Evolutionary conservation across 768 basidiomycete genomes (phyloP).

Genomic region (Kwoniella europaea): DNA sequence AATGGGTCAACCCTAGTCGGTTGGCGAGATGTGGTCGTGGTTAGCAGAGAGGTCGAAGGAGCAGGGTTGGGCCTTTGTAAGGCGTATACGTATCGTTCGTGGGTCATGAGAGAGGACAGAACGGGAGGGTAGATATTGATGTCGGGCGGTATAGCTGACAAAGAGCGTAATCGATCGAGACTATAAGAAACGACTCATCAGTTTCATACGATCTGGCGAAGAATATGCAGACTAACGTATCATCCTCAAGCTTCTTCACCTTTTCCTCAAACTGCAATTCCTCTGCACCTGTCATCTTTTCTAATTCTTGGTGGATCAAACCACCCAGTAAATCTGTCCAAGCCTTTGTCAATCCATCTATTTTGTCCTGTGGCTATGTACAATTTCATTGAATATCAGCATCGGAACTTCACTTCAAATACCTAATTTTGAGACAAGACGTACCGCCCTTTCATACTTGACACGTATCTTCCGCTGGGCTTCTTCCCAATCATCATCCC

Average conservation of each 20-base stretch:
- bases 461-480: constrained; percentile 46
- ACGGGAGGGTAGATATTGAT: constrained; percentile 53
- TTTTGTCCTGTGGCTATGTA: constrained; percentile 40
- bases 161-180: constrained; percentile 31
- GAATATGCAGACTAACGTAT: constrained; percentile 30
- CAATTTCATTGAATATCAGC: background rate
- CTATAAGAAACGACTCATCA: constrained; percentile 8
- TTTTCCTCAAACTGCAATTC: constrained; percentile 28
- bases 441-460: constrained; percentile 49
- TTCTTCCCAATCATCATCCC: constrained; percentile 54
- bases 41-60: constrained; percentile 46
- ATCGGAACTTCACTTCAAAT: background rate
- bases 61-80: constrained; percentile 46
- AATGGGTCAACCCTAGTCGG: constrained; percentile 26
- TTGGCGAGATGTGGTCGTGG: constrained; percentile 21
- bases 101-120: constrained; percentile 40
- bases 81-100: constrained; percentile 42
- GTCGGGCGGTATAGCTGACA: constrained; percentile 44
- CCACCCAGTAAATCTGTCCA: constrained; percentile 42
- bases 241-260: constrained; percentile 27
- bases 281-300: constrained; percentile 40
- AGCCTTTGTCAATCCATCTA: constrained; percentile 29
- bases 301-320: constrained; percentile 44
- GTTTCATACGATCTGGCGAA: background rate
- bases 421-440: constrained; percentile 17